Evolutionary conservation across 345 rosid genomes (phyloP), one percentile per base, ranked within the genome.

Genomic region (Dovyalis caffra): DNA sequence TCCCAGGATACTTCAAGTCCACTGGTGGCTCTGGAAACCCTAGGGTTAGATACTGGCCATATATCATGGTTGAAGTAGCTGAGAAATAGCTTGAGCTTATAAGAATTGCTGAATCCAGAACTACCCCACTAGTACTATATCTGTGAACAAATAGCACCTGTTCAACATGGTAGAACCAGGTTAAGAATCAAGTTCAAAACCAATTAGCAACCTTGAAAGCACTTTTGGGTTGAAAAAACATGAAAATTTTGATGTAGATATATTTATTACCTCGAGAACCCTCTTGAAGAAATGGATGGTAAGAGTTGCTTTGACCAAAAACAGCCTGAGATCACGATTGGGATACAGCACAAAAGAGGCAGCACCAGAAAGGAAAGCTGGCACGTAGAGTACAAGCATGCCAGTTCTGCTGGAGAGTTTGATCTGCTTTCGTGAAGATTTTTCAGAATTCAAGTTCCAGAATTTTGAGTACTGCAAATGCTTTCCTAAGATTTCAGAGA

Each of bases 1-100:
- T 29, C 5, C 98, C 94, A 1, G 69, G 23, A 73, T 65, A 72
- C 68, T 76, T 84, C 61, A 84, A 7, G 78, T 91, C 83, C 5
- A 85, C 58, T 23, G 20, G 7, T 21, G 79, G 83, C 28, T 75
- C 60, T 1, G 76, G 79, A 18, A 75, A 70, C 15, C 37, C 64
- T 43, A 18, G 77, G 8, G 79, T 43, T 21, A 76, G 71, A 61
- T 62, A 63, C 15, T 67, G 80, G 0, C 72, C 56, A 66, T 76
- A 76, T 57, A 71, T 75, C 62, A 35, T 43, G 60, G 63, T 60
- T 23, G 64, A 66, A 8, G 77, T 38, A 2, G 56, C 64, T 32
- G 64, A 8, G 73, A 64, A 51, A 65, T 80, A 80, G 31, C 80
- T 76, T 16, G 61, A 12, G 16, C 72, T 69, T n/a, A 69, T 74